Evolutionary conservation across 2,329 filamentous ascomycete species (phyloP).

Genomic region (Trichoderma afroharzianum): DNA sequence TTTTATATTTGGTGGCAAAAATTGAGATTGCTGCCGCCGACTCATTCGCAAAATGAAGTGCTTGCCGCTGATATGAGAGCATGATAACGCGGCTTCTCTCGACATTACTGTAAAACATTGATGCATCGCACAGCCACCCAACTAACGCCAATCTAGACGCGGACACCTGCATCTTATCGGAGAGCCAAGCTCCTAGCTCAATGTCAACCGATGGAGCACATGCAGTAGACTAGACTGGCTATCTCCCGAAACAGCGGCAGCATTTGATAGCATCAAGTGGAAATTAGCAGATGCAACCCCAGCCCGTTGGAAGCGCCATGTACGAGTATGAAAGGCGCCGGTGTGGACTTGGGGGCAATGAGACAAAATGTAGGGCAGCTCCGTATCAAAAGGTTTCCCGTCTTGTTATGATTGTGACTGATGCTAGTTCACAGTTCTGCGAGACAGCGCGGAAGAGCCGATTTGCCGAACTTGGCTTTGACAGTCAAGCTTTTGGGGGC

Average conservation of each 20-base stretch:
- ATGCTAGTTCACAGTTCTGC: neutral
- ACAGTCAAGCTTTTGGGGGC: neutral
- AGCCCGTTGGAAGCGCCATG: neutral
- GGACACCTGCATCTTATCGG: conserved; percentile 15
- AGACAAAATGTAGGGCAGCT: neutral
- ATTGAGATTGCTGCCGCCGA: neutral
- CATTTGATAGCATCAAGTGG: neutral
- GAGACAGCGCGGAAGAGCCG: conserved; percentile 6
- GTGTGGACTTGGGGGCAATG: neutral
- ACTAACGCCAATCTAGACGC: neutral
- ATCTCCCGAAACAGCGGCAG: neutral
- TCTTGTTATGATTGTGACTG: neutral
- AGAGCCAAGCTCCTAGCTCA: conserved; percentile 6
- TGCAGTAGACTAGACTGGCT: neutral
- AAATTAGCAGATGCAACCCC: conserved; percentile 17
- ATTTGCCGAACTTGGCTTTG: neutral
- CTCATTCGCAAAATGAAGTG: neutral
- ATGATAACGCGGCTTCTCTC: neutral
- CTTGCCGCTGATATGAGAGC: neutral
- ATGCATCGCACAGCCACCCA: neutral
- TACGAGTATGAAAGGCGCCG: neutral
- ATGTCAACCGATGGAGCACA: neutral
- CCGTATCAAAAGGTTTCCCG: neutral
- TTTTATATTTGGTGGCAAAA: neutral
- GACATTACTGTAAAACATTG: neutral